phyloP scores from a whole-genome alignment of 139 green algal genomes.

The Chlamydomonas incerta region DNA sequence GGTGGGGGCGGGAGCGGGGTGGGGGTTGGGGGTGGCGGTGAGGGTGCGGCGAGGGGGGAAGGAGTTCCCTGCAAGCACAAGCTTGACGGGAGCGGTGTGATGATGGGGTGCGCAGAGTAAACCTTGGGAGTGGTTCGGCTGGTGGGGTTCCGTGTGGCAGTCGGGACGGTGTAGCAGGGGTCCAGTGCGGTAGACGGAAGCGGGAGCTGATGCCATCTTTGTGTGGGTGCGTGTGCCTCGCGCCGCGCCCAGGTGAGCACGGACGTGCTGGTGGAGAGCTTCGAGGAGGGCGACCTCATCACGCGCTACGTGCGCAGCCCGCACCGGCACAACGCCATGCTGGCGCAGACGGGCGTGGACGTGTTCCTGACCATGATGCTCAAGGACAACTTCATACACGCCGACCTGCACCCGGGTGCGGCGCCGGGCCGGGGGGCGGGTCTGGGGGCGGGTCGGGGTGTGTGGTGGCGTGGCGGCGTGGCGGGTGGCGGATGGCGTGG shows the following conservation, averaged over 20 bases:
- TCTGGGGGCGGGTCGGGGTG: background rate
- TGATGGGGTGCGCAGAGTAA: no score
- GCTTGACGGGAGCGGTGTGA: no score
- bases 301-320: conserved; percentile 34
- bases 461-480: no score
- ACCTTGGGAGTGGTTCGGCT: no score
- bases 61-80: no score
- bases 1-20: background rate
- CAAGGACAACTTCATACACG: conserved; percentile 94
- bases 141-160: no score
- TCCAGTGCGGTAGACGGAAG: no score
- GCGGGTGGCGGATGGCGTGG: background rate
- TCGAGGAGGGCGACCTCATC: conserved; percentile 85
- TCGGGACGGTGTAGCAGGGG: no score
- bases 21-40: background rate
- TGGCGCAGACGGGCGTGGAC: conserved; percentile 24
- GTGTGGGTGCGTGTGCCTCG: no score
- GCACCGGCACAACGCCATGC: conserved; percentile 40
- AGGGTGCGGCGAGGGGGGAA: background rate
- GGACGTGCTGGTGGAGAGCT: conserved; percentile 92
- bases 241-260: conserved; percentile 3
- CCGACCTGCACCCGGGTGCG: conserved; percentile 72
- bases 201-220: no score
- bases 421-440: no score
- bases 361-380: conserved; percentile 86